A percentile compares a stretch with the other conserved stretches of the same genome.
Conservation (phyloP, 208 protist genomes). For the Leishmania tropica region DNA sequence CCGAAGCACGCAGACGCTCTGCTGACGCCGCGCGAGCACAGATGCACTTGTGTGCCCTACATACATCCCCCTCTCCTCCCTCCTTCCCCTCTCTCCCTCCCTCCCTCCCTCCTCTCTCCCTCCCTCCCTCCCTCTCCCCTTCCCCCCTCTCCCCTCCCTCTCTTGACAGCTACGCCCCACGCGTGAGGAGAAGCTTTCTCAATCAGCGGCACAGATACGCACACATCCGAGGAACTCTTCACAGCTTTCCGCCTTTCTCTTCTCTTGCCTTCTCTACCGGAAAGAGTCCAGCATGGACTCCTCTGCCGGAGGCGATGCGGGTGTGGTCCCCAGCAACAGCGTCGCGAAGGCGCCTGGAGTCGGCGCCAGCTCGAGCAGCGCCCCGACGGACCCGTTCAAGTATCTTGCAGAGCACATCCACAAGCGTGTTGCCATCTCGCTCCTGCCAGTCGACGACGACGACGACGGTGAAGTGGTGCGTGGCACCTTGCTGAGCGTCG, state of each 20-base stretch:
- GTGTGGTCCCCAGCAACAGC: conserved; percentile 1
- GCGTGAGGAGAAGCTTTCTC: neutral
- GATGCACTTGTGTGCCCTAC: neutral
- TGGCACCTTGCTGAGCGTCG: conserved; percentile 64
- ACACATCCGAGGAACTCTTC: neutral
- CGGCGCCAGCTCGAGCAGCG: conserved; percentile 1
- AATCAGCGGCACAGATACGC: neutral
- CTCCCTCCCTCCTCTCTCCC: too few relatives aligned
- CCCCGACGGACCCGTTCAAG: conserved; percentile 45
- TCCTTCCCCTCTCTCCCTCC: too few relatives aligned
- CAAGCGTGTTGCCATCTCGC: conserved; percentile 21
- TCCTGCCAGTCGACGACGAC: conserved; percentile 16
- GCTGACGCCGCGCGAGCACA: neutral
- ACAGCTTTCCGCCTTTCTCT: neutral
- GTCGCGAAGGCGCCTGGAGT: neutral
- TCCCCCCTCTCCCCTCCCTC: neutral
- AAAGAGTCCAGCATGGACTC: neutral
- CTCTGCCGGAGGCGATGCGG: neutral
- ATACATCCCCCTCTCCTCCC: too few relatives aligned
- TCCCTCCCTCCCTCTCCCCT: too few relatives aligned
- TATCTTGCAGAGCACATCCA: conserved; percentile 58
- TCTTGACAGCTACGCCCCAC: neutral
- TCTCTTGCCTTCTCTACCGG: neutral
- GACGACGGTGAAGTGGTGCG: conserved; percentile 13
- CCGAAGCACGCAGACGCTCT: neutral